Base-by-base conservation (phyloP, 2,329 filamentous ascomycete genomes). In the Microdochium paspali region DNA sequence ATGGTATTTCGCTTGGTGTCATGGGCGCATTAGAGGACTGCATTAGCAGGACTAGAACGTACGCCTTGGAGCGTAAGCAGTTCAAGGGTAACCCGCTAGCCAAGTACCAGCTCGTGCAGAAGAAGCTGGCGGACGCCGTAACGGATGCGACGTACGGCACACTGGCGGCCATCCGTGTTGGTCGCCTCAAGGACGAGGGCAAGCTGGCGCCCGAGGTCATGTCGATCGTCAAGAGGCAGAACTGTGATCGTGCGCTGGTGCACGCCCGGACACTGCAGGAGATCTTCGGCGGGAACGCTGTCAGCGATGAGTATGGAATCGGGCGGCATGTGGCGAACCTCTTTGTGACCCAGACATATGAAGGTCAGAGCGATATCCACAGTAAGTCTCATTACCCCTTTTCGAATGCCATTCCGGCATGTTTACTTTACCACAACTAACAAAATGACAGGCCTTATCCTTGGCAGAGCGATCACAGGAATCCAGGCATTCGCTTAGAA, bases 281-380 rank as follows among this genome's bases (percentile, higher is more conserved):
- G 71, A 80, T 98, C 21, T 96, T 98, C 69, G 93, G 93, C 49
- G 93, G 93, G 25, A 98, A 98, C 62, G 93, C 93, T n/a, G 89
- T 93, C 45, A 95, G 90, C 61, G 93, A 98, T 59, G 93, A 98
- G 70, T 98, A 97, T 61, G 82, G 83, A 52, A 96, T 98, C 60
- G 93, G 89, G 15, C 81, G 93, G 53, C 93, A 97, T 70, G 93
- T 96, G 50, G 85, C 91, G 48, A 98, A 98, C 65, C 67, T 98
- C 53, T 98, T 94, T 66, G 93, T 98, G 46, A 94, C 91, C 47
- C 91, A 97, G 71, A 97, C 91, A 2, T 98, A 98, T 58, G 93
- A 98, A 70, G 93, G 93, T 21, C 93, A 97, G 69, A 96, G 90
- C 62, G 93, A 97, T 68, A 97, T 97, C 63, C 93, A 97, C 66